phyloP scores from a whole-genome alignment of 2,329 filamentous ascomycete species.

The Penicillium sp. region DNA sequence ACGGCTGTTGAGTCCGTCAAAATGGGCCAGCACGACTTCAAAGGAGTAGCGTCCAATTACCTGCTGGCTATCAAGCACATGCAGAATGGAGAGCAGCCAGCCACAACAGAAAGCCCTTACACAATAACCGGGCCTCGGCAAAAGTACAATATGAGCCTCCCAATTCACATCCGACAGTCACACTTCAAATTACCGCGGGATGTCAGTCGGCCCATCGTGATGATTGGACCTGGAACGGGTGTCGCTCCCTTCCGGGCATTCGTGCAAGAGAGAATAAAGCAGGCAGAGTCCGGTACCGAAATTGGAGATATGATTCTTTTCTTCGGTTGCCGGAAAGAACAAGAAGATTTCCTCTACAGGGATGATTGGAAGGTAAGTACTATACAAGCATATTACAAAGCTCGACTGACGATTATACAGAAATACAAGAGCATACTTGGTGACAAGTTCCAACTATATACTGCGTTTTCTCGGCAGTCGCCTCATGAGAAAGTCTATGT shows the following conservation, averaged over 20 bases:
- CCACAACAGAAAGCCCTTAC: background rate
- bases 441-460: background rate
- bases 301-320: background rate
- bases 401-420: background rate
- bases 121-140: background rate
- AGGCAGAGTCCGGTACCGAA: background rate
- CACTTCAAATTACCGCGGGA: background rate
- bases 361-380: background rate
- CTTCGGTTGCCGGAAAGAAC: background rate
- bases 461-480: background rate
- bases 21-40: background rate
- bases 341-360: background rate
- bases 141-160: background rate
- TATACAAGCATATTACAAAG: background rate
- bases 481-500: background rate
- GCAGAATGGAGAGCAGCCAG: background rate
- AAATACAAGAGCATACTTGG: background rate
- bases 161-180: background rate
- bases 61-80: background rate
- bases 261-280: background rate
- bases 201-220: background rate
- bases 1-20: background rate
- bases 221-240: background rate
- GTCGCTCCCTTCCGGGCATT: background rate
- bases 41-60: background rate